A percentile compares a stretch with the other conserved stretches of the same genome.
Evolutionary conservation across 768 basidiomycete genomes (phyloP).

Genomic region (Porphyrellus cyaneotinctus): DNA sequence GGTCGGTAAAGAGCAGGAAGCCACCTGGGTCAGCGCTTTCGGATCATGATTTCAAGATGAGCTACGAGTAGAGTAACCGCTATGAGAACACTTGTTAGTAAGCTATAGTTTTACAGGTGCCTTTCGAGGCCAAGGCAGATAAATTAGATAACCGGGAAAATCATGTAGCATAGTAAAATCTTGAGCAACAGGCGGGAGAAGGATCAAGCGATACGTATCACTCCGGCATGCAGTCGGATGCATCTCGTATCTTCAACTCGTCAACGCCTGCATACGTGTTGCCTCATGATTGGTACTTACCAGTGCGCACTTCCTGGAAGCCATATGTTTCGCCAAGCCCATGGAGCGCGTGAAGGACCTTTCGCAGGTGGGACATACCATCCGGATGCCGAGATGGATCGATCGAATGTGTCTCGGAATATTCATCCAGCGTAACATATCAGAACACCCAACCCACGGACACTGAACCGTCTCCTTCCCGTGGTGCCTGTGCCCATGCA

Average conservation of each 20-base stretch:
- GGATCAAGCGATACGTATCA: not conserved
- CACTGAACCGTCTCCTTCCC: constrained; percentile 1
- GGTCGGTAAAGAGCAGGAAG: too few species aligned
- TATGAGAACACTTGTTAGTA: not conserved
- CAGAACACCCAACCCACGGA: constrained; percentile 6
- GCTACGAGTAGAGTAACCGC: not conserved
- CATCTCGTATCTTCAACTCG: not conserved
- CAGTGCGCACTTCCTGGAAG: constrained; percentile 7
- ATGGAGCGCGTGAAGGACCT: constrained; percentile 10
- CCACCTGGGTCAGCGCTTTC: too few species aligned
- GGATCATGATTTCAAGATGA: too few species aligned
- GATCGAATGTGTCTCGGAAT: constrained; percentile 10
- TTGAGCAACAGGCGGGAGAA: not conserved
- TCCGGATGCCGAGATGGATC: constrained; percentile 7
- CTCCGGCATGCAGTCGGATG: not conserved
- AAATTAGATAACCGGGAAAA: not conserved
- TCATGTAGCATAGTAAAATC: not conserved
- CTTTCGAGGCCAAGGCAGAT: not conserved
- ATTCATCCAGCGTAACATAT: constrained; percentile 7
- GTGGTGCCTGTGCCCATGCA: constrained; percentile 5
- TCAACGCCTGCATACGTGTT: not conserved
- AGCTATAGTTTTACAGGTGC: not conserved
- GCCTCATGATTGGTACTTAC: not conserved
- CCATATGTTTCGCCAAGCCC: constrained; percentile 8
- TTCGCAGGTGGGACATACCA: constrained; percentile 7